Conservation (phyloP, 2,329 filamentous ascomycete species). For the Penicillium sp. region DNA sequence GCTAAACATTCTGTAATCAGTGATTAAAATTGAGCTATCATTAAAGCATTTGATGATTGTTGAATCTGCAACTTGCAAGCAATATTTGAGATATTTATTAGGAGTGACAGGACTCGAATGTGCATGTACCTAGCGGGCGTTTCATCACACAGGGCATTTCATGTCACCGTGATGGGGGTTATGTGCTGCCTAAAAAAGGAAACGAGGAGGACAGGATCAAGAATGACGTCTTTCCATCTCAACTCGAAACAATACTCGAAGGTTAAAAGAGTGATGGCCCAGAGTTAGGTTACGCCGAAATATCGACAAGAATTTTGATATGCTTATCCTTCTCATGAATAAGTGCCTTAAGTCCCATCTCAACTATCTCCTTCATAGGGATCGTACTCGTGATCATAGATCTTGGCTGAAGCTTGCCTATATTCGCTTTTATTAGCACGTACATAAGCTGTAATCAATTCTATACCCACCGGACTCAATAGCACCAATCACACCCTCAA, state of each 20-base stretch:
- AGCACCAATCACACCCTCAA: slow-evolving; percentile 61
- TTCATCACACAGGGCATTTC: slow-evolving; percentile 10
- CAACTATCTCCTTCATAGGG: slow-evolving; percentile 58
- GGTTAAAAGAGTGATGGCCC: not conserved
- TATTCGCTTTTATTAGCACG: slow-evolving; percentile 24
- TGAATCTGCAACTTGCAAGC: slow-evolving; percentile 7
- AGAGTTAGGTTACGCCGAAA: slow-evolving; percentile 16
- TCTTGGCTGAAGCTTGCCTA: slow-evolving; percentile 56
- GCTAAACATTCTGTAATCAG: slow-evolving; percentile 10
- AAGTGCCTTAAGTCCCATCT: slow-evolving; percentile 61
- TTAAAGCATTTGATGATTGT: slow-evolving; percentile 7
- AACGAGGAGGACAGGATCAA: too few species aligned
- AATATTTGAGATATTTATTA: slow-evolving; percentile 14
- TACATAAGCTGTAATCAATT: not conserved
- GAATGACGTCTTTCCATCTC: not conserved
- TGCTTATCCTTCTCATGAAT: slow-evolving; percentile 65
- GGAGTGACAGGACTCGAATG: slow-evolving; percentile 17
- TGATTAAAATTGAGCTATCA: slow-evolving; percentile 4
- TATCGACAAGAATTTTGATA: slow-evolving; percentile 63
- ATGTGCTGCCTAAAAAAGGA: too few species aligned
- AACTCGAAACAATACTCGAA: not conserved
- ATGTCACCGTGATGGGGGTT: too few species aligned
- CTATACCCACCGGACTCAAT: slow-evolving; percentile 37
- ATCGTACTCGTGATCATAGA: slow-evolving; percentile 66
- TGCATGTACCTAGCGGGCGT: slow-evolving; percentile 19